Evolutionary conservation across 805 yeast species (phyloP), one percentile per base, ranked within the genome.

Genomic region (Nakazawaea wickerhamii): DNA sequence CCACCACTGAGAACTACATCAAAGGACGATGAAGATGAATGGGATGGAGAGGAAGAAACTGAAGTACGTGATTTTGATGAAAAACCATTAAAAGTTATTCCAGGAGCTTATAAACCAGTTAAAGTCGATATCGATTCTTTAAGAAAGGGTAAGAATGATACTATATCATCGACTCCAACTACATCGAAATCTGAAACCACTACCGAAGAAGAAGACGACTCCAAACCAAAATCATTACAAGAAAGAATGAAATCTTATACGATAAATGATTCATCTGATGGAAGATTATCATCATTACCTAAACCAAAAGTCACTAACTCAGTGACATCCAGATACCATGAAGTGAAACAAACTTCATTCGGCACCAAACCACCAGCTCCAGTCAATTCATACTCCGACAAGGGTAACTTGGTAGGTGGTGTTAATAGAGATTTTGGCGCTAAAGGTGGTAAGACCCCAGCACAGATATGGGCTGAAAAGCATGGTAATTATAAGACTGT

Each of bases 381-480:
- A 22, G 20, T 34, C 4, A 25, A 25, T 9, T 15, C 36, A n/a
- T 32, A 46, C 14, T 56, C 58, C 35, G 71, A 64, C 40, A 63
- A 65, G 18, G 70, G 70, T 21, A 70, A 73, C 46, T 62, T 71
- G 4, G 71, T 73, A 36, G 78, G 80, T 41, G 91, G 87, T 30
- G 64, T 79, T 38, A 70, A 77, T 22, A 68, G 74, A 55, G 71
- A 77, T 58, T 82, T 75, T 58, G 93, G 76, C 48, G 65, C 81
- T 41, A 75, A 75, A 48, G 75, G 72, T 47, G 96, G 95, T 47
- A 85, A 87, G 62, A 84, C 95, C 6, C 96, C 97, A 19, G 96
- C 96, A 22, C 96, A 89, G 65, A 55, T 86, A 22, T 89, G 97
- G 97, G 97, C 96, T 19, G 96, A 84, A 58, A 84, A 81, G 65